These are phyloP conservation scores for Venturia pyrina DNA, from an alignment of 2,329 filamentous ascomycete genomes.

Conservation along the genomic window DNA sequence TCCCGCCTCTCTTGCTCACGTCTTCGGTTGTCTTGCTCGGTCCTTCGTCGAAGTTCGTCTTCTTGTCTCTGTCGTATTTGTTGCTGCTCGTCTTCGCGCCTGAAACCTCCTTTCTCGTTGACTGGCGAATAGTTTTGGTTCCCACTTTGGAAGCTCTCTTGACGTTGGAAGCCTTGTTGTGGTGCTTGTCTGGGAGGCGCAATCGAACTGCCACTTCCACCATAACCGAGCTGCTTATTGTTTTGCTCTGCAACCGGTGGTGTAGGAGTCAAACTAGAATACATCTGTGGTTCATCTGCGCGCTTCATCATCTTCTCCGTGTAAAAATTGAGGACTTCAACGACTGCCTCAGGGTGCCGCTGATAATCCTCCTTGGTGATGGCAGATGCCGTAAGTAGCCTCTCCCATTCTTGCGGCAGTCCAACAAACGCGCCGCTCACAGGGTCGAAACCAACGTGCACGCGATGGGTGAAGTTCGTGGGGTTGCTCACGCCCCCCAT, in stretches of 20 bases:
- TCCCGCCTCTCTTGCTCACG: conserved; percentile 26
- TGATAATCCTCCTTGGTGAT: conserved; percentile 99
- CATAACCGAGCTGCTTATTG: conserved; percentile 41
- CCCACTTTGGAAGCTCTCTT: conserved; percentile 27
- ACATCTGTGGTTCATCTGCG: conserved; percentile 59
- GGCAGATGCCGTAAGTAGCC: conserved; percentile 86
- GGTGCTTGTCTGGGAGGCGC: conserved; percentile 39
- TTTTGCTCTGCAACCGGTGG: conserved; percentile 41
- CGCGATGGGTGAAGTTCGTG: conserved; percentile 93
- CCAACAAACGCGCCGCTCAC: conserved; percentile 92
- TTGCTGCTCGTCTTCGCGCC: conserved; percentile 28
- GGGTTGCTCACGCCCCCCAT: conserved; percentile 98
- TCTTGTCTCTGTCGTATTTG: conserved; percentile 26
- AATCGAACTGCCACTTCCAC: conserved; percentile 33
- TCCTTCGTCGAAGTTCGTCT: conserved; percentile 28
- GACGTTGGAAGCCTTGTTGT: conserved; percentile 29
- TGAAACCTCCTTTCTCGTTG: conserved; percentile 22
- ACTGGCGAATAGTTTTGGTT: conserved; percentile 19
- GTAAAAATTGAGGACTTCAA: conserved; percentile 77
- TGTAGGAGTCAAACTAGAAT: conserved; percentile 57
- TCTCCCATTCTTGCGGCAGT: conserved; percentile 92
- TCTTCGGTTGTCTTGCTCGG: conserved; percentile 31
- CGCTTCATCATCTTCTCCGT: conserved; percentile 68
- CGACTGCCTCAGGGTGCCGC: conserved; percentile 66
- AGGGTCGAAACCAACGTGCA: conserved; percentile 95